phyloP scores from a whole-genome alignment of 768 basidiomycete species.

The Mycena filopes region DNA sequence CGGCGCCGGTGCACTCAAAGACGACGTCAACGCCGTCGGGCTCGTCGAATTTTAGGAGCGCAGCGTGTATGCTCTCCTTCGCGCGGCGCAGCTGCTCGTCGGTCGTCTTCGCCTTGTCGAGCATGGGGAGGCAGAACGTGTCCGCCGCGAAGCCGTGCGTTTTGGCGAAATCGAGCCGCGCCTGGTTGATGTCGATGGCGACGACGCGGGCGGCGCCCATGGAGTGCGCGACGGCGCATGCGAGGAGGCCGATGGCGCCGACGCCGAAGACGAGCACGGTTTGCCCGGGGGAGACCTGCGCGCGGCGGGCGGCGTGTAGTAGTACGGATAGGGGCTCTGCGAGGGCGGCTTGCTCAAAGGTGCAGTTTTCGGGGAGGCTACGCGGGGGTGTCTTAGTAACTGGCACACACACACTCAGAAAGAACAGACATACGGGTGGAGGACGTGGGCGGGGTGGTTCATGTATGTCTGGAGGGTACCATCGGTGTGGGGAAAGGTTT shows the following conservation, averaged over 20 bases:
- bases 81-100: constrained; percentile 70
- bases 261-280: constrained; percentile 91
- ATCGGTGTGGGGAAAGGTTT: constrained; percentile 92
- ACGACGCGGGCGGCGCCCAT: constrained; percentile 78
- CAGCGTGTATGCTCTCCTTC: constrained; percentile 63
- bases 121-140: constrained; percentile 69
- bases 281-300: constrained; percentile 60
- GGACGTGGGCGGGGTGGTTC: constrained; percentile 88
- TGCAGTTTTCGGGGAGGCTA: constrained; percentile 80
- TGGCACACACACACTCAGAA: constrained; percentile 14
- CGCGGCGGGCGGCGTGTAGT: constrained; percentile 68
- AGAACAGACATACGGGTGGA: constrained; percentile 79
- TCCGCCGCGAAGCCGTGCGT: constrained; percentile 80
- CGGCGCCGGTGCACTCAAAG: constrained; percentile 96
- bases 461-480: constrained; percentile 90
- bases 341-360: constrained; percentile 85
- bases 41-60: constrained; percentile 65
- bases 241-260: constrained; percentile 93
- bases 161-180: constrained; percentile 83
- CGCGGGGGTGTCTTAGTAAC: constrained; percentile 9
- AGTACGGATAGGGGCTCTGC: constrained; percentile 96
- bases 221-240: constrained; percentile 80
- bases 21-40: constrained; percentile 91
- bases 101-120: constrained; percentile 58
- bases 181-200: constrained; percentile 86